A percentile compares a stretch with the other conserved stretches of the same genome.
These are phyloP conservation scores for Hypocreales sp. DNA, from an alignment of 2,329 filamentous ascomycete species.

Conservation along the genomic window DNA sequence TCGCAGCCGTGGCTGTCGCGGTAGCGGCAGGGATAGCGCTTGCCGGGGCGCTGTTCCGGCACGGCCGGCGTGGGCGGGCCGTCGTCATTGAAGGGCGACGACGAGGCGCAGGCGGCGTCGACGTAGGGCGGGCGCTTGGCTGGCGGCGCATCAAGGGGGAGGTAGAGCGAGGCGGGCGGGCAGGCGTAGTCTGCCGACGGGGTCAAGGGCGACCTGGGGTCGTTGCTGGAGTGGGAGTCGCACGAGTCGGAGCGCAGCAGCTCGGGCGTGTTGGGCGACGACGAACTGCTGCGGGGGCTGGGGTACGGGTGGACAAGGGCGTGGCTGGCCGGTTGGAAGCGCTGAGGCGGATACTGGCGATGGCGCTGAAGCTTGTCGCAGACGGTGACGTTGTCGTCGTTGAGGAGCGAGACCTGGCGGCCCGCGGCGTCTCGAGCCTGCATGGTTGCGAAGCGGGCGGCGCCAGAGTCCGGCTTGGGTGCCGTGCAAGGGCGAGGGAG, in stretches of 20 bases:
- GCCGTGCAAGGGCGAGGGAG: too few relatives aligned
- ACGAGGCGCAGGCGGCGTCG: conserved; percentile 8
- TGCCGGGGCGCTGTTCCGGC: conserved; percentile 31
- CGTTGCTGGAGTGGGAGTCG: conserved; percentile 41
- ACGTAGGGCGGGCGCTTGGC: conserved; percentile 26
- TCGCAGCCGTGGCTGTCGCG: conserved; percentile 56
- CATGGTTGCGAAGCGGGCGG: conserved; percentile 19
- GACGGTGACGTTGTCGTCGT: conserved; percentile 27
- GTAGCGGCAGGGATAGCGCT: conserved; percentile 61
- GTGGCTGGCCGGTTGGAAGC: conserved; percentile 20
- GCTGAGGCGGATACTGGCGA: conserved; percentile 10
- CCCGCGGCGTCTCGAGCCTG: conserved; percentile 39
- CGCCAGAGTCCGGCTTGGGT: neutral
- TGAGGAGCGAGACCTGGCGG: conserved; percentile 42
- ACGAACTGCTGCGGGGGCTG: conserved; percentile 23
- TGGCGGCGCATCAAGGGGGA: conserved; percentile 12
- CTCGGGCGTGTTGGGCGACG: conserved; percentile 36
- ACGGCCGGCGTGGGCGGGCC: conserved; percentile 23
- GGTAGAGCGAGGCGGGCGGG: conserved; percentile 22
- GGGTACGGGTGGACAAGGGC: conserved; percentile 17
- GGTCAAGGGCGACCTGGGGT: conserved; percentile 39
- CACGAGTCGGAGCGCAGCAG: conserved; percentile 46
- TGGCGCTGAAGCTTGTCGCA: conserved; percentile 7
- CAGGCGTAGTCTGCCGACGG: conserved; percentile 30
- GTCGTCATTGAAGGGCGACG: conserved; percentile 37